A percentile compares a stretch with the other conserved stretches of the same genome.
Conservation (phyloP, 768 basidiomycete genomes). For the Hericium coralloides region DNA sequence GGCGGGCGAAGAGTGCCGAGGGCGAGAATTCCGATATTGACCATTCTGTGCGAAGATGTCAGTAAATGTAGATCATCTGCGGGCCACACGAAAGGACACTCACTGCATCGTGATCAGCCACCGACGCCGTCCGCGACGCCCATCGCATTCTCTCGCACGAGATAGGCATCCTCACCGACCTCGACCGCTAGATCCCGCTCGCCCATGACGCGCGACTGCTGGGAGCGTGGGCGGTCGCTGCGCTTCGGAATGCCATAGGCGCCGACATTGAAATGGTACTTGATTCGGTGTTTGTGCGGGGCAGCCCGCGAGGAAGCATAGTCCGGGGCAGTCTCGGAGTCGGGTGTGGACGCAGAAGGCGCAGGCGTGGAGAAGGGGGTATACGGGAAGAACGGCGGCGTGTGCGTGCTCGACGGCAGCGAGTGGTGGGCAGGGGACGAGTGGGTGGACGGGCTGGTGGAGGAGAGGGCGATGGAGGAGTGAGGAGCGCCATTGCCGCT, state of each 20-base stretch:
- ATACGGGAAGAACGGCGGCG: constrained; percentile 20
- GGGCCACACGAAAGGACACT: constrained; percentile 7
- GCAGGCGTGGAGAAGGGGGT: constrained; percentile 32
- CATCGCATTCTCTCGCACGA: constrained; percentile 74
- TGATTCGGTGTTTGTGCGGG: constrained; percentile 22
- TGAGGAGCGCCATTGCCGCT: constrained; percentile 24
- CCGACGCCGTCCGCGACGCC: constrained; percentile 96
- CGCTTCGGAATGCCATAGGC: constrained; percentile 82
- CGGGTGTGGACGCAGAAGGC: constrained; percentile 21
- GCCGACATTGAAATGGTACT: constrained; percentile 59
- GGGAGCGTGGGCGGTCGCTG: neutral
- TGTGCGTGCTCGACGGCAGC: constrained; percentile 26
- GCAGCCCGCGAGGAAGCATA: constrained; percentile 9
- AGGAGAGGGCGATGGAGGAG: constrained; percentile 36
- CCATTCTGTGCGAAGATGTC: neutral
- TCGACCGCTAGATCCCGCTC: constrained; percentile 51
- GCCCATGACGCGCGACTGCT: constrained; percentile 17
- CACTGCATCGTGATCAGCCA: constrained; percentile 60
- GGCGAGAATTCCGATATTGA: constrained; percentile 22
- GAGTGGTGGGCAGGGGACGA: neutral
- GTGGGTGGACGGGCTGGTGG: constrained; percentile 5
- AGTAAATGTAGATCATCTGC: neutral
- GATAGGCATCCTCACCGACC: constrained; percentile 92
- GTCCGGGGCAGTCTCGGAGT: constrained; percentile 10
- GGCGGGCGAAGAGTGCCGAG: constrained; percentile 57